These are phyloP conservation scores for Theileria sp. DNA, from an alignment of 169 alveolate genomes.

Conservation along the genomic window DNA sequence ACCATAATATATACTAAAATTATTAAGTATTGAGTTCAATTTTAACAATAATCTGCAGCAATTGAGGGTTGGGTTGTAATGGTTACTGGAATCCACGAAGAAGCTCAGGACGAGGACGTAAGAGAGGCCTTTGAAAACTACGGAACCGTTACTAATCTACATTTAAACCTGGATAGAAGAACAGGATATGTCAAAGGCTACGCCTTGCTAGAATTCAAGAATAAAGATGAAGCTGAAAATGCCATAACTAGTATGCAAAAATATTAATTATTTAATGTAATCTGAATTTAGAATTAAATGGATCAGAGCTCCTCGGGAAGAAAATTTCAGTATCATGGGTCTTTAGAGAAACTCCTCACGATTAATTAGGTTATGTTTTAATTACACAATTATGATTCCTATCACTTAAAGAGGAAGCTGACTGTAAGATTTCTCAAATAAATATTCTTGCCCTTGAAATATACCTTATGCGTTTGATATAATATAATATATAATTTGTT, in stretches of 20 bases:
- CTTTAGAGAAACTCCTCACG: slow-evolving; percentile 22
- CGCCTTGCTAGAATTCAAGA: slow-evolving; percentile 85
- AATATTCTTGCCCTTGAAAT: no score
- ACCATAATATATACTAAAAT: neutral
- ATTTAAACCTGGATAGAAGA: slow-evolving; percentile 89
- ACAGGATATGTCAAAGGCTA: slow-evolving; percentile 91
- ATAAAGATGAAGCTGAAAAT: slow-evolving; percentile 77
- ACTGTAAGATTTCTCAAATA: neutral
- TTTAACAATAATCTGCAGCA: slow-evolving; percentile 67
- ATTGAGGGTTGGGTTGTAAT: slow-evolving; percentile 89
- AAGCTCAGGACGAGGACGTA: slow-evolving; percentile 90
- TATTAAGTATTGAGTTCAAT: no score
- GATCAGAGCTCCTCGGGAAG: slow-evolving; percentile 50
- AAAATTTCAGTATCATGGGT: slow-evolving; percentile 60
- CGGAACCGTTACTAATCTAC: slow-evolving; percentile 88
- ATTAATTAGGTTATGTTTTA: neutral
- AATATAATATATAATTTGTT: no score
- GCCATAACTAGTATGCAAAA: slow-evolving; percentile 77
- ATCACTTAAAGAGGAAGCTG: neutral
- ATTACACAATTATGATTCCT: neutral
- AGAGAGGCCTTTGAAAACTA: slow-evolving; percentile 83
- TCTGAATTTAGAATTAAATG: slow-evolving; percentile 40
- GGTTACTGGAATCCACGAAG: slow-evolving; percentile 86
- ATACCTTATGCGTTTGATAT: neutral
- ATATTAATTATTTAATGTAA: neutral